Evolutionary conservation across 306 rosid species (phyloP), one percentile per base, ranked within the genome.

Genomic region (Hippophae rhamnoides): DNA sequence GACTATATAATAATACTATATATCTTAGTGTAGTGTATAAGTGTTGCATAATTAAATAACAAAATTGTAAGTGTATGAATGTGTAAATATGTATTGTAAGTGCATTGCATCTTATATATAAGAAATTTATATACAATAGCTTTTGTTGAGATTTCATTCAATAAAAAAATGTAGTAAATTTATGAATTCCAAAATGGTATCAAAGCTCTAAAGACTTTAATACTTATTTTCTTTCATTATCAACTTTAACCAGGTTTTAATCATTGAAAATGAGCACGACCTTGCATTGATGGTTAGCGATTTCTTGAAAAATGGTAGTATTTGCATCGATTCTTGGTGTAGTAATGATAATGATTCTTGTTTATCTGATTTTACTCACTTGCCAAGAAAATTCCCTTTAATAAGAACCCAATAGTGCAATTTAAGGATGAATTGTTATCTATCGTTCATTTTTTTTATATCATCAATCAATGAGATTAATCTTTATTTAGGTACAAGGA

Each of bases 331-430:
- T n/a, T 88, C 99, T 61, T 72, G 79, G 88, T 88, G 86, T 38
- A 85, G 96, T 80, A 85, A 93, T 68, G 99, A 92, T 18, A 85
- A 93, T 5, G 93, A 92, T n/a, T 88, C 96, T 61, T 72, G 79
- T 64, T 74, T 69, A 43, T 80, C 89, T 52, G 99, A 92, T 80
- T 81, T 92, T 54, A 72, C 78, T 58, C 86, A 78, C 47, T 88
- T 13, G 89, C 85, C 10, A 96, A 92, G 3, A 88, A 74, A 52
- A 82, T 92, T 78, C 78, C 78, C 72, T 78, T 65, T 54, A 81
- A 71, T 65, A 88, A 88, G 79, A 74, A 68, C 41, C 76, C 94
- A 5, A 70, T 70, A 73, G 71, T 82, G 64, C 86, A 75, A 44
- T 79, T 78, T 43, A 96, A 92, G 77, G 75, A 57, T n/a, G 95